Conservation (phyloP, 176 grass and related monocot species). For the Urochloa ruziziensis region DNA sequence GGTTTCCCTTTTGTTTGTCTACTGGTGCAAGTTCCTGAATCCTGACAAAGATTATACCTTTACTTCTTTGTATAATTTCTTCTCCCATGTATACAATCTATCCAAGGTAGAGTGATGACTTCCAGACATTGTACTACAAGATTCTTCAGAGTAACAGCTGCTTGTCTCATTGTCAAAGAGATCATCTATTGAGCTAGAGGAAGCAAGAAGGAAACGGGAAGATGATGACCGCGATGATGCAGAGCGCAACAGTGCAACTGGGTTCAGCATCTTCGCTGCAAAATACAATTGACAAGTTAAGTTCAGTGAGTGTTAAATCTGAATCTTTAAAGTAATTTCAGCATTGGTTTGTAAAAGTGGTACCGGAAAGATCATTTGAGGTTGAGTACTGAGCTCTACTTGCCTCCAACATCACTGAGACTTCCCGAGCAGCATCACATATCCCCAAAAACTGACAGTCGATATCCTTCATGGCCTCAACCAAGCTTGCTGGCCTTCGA, state of each 20-base stretch:
- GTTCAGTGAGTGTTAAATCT: conserved; percentile 29
- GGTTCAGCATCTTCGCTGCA: conserved; percentile 83
- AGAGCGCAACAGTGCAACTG: conserved; percentile 69
- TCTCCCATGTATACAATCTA: conserved; percentile 94
- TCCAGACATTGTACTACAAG: conserved; percentile 62
- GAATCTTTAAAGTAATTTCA: conserved; percentile 16
- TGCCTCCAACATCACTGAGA: conserved; percentile 88
- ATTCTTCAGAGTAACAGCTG: conserved; percentile 80
- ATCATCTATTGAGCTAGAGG: conserved; percentile 75
- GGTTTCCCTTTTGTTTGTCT: not conserved
- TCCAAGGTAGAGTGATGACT: conserved; percentile 94
- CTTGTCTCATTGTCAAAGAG: conserved; percentile 75
- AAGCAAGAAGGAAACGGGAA: conserved; percentile 67
- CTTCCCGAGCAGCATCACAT: conserved; percentile 74
- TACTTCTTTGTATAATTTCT: conserved; percentile 96
- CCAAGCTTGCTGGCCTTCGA: conserved; percentile 60
- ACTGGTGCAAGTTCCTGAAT: conserved; percentile 4
- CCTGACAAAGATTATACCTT: conserved; percentile 56
- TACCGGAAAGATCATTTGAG: conserved; percentile 88
- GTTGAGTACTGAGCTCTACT: conserved; percentile 75
- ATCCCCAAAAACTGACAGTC: conserved; percentile 78
- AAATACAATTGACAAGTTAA: conserved; percentile 27
- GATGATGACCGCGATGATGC: conserved; percentile 81
- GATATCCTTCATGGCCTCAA: conserved; percentile 84
- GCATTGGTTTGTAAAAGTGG: conserved; percentile 43